Evolutionary conservation across 257 asterid genomes (phyloP), one percentile per base, ranked within the genome.

Genomic region (Ilex asprella): DNA sequence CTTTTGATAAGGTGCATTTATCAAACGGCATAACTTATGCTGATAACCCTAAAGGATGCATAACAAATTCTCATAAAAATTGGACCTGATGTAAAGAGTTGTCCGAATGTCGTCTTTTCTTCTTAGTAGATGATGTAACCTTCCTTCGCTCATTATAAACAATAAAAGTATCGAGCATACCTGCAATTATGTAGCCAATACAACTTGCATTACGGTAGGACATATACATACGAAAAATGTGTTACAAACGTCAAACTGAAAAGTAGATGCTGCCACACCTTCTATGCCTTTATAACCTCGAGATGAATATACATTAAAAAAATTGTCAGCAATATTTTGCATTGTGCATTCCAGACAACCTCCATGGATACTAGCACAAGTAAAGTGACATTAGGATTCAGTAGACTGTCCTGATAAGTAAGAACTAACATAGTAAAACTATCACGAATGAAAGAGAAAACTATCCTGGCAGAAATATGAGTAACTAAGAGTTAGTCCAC

Each of bases 331-430:
- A 67, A 93, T 88, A 68, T 93, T 89, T 79, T 93, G 99, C 99
- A 93, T 93, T 70, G 99, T 93, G 68, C 94, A 89, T 67, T 93
- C 99, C 83, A 87, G 72, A 68, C 97, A 96, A 60, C 99, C 99
- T 70, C 99, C 99, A 70, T 81, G 71, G 67, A 85, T 86, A 76
- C 99, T 93, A 63, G 55, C 60, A 66, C 44, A 79, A 71, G 55
- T 65, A 46, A 70, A 71, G 62, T 64, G 31, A 51, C 3, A 47
- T 47, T 47, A 47, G 16, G 3, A 10, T 12, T 47, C 41, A 2
- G 12, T 55, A 39, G 46, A 63, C 27, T 55, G 59, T 39, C 35
- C 62, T 56, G 60, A 67, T 10, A n/a, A n/a, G n/a, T n/a, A n/a
- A 57, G 44, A 61, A 69, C 31, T 30, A 47, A 41, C 43, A 43